Percentiles rank a stretch among this genome's conserved stretches.
phyloP scores from a whole-genome alignment of 208 protist species.

The Trypanosoma caninum region DNA sequence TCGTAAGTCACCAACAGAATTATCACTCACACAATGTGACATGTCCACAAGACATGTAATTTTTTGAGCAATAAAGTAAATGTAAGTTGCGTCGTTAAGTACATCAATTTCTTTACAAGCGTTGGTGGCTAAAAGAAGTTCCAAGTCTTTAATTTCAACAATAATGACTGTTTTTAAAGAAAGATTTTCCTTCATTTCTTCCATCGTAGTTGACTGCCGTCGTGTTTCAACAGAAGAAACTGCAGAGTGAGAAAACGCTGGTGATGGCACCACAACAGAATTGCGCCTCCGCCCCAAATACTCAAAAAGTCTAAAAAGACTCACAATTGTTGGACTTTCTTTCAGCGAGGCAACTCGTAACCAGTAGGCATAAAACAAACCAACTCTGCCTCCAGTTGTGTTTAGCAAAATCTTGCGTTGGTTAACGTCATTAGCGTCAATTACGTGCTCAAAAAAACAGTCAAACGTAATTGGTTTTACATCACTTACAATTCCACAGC shows the following conservation, averaged over 20 bases:
- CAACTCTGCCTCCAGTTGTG: background rate
- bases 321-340: background rate
- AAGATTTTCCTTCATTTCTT: background rate
- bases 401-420: background rate
- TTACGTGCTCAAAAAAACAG: background rate
- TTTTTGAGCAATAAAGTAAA: conserved; percentile 23
- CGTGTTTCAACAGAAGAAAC: background rate
- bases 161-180: background rate
- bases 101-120: conserved; percentile 25
- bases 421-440: background rate
- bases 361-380: conserved; percentile 13
- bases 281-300: background rate
- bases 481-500: background rate
- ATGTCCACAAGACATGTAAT: too few relatives aligned
- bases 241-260: too few relatives aligned
- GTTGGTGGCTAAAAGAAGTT: conserved; percentile 40
- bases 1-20: background rate
- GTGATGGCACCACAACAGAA: background rate
- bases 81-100: conserved; percentile 30
- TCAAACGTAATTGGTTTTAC: background rate
- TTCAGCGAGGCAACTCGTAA: conserved; percentile 2
- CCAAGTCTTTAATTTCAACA: conserved; percentile 23
- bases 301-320: background rate
- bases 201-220: background rate
- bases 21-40: background rate